Evolutionary conservation across 177 flowering plant species (phyloP).

Genomic region (Telopea speciosissima): DNA sequence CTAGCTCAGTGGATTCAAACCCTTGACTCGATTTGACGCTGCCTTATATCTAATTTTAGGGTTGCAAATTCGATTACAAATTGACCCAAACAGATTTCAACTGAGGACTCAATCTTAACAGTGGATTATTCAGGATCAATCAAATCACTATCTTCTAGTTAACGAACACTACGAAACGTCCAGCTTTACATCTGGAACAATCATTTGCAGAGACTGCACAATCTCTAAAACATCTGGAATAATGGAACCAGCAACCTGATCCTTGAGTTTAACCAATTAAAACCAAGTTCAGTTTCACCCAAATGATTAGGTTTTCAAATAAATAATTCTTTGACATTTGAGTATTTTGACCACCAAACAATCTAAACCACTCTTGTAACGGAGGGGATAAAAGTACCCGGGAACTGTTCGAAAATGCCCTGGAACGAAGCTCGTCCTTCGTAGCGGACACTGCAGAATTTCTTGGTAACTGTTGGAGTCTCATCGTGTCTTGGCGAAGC

Average conservation of each 20-base stretch:
- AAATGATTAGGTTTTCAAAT: no score
- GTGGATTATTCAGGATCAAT: not conserved
- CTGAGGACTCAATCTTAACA: not conserved
- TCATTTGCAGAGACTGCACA: not conserved
- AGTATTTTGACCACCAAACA: not conserved
- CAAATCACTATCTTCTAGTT: not conserved
- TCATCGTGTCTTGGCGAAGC: constrained; percentile 6
- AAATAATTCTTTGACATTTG: no score
- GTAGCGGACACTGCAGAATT: constrained; percentile 3
- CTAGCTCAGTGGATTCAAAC: no score
- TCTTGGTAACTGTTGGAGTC: constrained; percentile 7
- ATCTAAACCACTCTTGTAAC: not conserved
- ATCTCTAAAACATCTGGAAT: no score
- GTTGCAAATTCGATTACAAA: not conserved
- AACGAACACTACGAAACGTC: not conserved
- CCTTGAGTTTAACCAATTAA: no score
- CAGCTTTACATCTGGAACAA: not conserved
- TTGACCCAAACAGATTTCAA: not conserved
- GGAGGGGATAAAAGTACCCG: constrained; percentile 12
- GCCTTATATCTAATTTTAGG: not conserved
- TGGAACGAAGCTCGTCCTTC: constrained; percentile 12
- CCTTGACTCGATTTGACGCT: no score
- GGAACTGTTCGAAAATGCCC: constrained; percentile 1
- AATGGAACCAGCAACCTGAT: no score
- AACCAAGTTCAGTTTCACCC: no score